Conservation (phyloP, 1,139 yeast genomes). For the Zygosaccharomyces pseudobailii region DNA sequence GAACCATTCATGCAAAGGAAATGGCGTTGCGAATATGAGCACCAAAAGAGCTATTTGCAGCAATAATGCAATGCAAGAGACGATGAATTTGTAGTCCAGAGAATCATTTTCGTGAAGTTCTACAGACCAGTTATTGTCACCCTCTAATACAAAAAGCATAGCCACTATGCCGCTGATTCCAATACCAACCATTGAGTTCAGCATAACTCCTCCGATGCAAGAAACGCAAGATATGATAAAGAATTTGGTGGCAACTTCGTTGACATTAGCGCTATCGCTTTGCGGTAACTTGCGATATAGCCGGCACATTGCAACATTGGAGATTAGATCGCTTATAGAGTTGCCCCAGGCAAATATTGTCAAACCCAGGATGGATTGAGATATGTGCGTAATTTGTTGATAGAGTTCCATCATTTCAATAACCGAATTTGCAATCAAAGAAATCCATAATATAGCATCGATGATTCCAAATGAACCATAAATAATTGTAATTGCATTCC, state of each 20-base stretch:
- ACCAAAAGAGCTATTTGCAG: slow-evolving; percentile 20
- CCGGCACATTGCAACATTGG: slow-evolving; percentile 59
- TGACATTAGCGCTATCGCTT: slow-evolving; percentile 16
- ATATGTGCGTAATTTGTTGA: slow-evolving; percentile 33
- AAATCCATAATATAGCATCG: slow-evolving; percentile 63
- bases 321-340: slow-evolving; percentile 86
- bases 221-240: slow-evolving; percentile 33
- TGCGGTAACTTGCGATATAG: slow-evolving; percentile 29
- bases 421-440: slow-evolving; percentile 54
- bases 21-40: slow-evolving; percentile 18
- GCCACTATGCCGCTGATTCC: slow-evolving; percentile 34
- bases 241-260: slow-evolving; percentile 28
- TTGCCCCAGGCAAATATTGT: slow-evolving; percentile 95
- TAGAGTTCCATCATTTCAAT: slow-evolving; percentile 51
- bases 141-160: slow-evolving; percentile 24
- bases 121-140: slow-evolving; percentile 19
- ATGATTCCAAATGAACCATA: slow-evolving; percentile 59
- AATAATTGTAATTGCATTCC: slow-evolving; percentile 11
- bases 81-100: slow-evolving; percentile 23
- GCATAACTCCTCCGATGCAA: slow-evolving; percentile 34
- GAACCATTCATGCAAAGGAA: slow-evolving; percentile 10
- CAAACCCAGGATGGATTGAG: slow-evolving; percentile 80
- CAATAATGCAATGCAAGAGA: slow-evolving; percentile 23
- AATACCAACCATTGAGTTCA: slow-evolving; percentile 34
- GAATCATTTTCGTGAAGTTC: slow-evolving; percentile 15